Base-by-base conservation (phyloP, 2,329 filamentous ascomycete species). In the Colletotrichum sp. region DNA sequence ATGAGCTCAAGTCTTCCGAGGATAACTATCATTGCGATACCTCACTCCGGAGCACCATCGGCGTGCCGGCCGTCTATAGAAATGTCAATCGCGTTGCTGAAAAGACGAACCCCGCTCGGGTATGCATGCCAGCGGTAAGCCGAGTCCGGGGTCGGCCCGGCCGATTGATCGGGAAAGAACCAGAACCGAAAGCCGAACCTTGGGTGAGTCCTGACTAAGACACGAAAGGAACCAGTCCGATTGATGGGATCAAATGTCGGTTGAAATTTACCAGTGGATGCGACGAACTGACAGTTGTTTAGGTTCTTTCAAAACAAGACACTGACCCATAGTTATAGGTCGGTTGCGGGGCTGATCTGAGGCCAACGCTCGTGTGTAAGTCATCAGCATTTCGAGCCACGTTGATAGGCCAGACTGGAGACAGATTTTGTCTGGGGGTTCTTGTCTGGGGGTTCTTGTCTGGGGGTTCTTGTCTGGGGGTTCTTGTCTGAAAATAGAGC, bases 61-160 rank as follows among this genome's bases (percentile, higher is more conserved):
- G 34, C 57, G 13, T 48, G 57, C 52, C 22, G 52, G 28, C 28
- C 30, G 28, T 32, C 59, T 28, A 60, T 28, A 60, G 57, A 12
- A 32, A 30, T 36, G 55, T 69, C 16, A 28, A 30, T 27, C n/a
- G 5, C 34, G 5, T n/a, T 25, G 19, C 30, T 39, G 60, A 61
- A 55, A 61, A 66, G 69, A 36, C 16, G 9, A 66, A 71, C 70
- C 73, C 73, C 73, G 64, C 73, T 75, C 73, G 68, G 72, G 28
- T 67, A 72, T 71, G 55, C 55, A 52, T 59, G 27, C 6, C 25
- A 16, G 22, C 72, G 69, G 63, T 61, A 75, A 64, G 30, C 61
- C 64, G 69, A 59, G 27, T 64, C 59, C 66, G 32, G 22, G 19
- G 28, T 28, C 55, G 57, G 55, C 12, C 30, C 36, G 12, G 39